Conservation (phyloP, 192 early-diverging fungal species). For the Mortierella alpina region DNA sequence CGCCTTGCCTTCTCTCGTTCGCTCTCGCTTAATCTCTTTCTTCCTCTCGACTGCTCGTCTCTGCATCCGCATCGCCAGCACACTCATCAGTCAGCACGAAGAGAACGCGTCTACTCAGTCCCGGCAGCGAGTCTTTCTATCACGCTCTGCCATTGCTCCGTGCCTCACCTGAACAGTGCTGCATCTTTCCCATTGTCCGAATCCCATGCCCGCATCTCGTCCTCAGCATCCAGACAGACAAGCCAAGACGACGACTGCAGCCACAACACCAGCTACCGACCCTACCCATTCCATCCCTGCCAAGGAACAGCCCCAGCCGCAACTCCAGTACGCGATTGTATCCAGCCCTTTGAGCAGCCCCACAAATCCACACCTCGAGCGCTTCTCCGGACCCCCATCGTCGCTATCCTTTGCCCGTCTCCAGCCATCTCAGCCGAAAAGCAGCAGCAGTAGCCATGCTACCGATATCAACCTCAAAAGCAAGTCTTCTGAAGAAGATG, state of each 20-base stretch:
- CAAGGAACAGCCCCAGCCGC: constrained; percentile 13
- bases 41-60: not conserved
- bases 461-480: constrained; percentile 16
- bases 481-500: not conserved
- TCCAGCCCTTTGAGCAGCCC: constrained; percentile 45
- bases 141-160: too few species aligned
- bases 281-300: not conserved
- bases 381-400: constrained; percentile 22
- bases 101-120: too few species aligned
- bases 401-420: constrained; percentile 5
- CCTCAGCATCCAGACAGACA: constrained; percentile 22
- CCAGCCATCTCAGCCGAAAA: not conserved
- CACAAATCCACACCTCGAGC: constrained; percentile 15
- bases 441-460: constrained; percentile 14
- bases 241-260: constrained; percentile 16
- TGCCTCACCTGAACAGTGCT: too few species aligned
- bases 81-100: too few species aligned
- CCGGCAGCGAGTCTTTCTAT: too few species aligned
- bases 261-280: not conserved
- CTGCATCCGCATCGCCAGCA: too few species aligned
- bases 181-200: not conserved
- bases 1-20: too few species aligned
- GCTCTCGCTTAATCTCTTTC: not conserved
- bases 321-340: constrained; percentile 20
- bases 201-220: constrained; percentile 47